Evolutionary conservation across 75 land plant species (phyloP).

Genomic region (Cunninghamia lanceolata): DNA sequence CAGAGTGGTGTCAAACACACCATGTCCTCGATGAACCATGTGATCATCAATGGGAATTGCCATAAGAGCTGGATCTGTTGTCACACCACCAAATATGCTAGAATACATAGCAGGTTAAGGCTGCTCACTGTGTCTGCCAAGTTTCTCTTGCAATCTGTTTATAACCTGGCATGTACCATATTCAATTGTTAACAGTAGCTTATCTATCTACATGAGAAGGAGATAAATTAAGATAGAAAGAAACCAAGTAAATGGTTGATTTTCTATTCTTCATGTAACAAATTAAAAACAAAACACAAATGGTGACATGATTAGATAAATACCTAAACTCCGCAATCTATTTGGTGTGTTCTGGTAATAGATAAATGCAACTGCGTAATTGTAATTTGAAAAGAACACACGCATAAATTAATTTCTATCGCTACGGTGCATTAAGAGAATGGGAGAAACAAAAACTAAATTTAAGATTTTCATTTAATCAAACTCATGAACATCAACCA

Average conservation of each 20-base stretch:
- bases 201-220: not conserved
- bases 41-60: slow-evolving; percentile 81
- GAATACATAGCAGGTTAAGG: slow-evolving; percentile 92
- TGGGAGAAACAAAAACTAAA: not conserved
- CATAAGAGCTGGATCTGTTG: slow-evolving; percentile 84
- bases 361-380: not conserved
- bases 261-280: not conserved
- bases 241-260: not conserved
- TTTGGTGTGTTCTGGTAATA: not conserved
- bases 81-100: slow-evolving; percentile 82
- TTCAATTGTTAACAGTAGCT: not conserved
- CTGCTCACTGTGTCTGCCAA: slow-evolving; percentile 26
- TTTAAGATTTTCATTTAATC: not conserved
- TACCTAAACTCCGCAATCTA: not conserved
- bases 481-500: not conserved
- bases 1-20: slow-evolving; percentile 79
- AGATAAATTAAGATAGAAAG: not conserved
- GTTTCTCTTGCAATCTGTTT: slow-evolving; percentile 28
- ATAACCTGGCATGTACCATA: slow-evolving; percentile 29
- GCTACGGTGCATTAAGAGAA: not conserved
- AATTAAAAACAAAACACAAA: not conserved
- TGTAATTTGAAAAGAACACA: not conserved
- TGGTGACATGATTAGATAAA: not conserved
- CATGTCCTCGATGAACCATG: slow-evolving; percentile 85
- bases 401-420: not conserved